Evolutionary conservation across 2,329 filamentous ascomycete species (phyloP).

Genomic region (Trichocomaceae sp.): DNA sequence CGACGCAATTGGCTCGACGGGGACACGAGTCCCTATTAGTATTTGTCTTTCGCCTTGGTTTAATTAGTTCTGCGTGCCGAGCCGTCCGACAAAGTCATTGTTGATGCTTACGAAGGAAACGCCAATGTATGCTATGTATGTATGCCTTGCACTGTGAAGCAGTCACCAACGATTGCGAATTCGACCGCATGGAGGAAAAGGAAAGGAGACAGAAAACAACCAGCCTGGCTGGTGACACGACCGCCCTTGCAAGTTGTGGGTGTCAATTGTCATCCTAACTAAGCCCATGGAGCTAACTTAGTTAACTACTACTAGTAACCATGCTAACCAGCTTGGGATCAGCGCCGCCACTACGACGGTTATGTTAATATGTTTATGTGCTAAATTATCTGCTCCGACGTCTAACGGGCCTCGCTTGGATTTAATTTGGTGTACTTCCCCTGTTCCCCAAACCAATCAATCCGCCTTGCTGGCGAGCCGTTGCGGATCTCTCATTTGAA

Average conservation of each 20-base stretch:
- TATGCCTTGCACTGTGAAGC: background rate
- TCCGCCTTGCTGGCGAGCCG: background rate
- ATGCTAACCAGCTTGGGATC: background rate
- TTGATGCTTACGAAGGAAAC: background rate
- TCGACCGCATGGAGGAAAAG: background rate
- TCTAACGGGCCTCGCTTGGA: constrained; percentile 1
- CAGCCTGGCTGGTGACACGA: background rate
- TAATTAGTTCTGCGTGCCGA: background rate
- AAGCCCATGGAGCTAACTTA: background rate
- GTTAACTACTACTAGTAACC: no score
- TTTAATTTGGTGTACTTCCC: background rate
- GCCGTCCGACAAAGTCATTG: background rate
- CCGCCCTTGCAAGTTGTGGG: background rate
- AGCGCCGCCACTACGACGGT: constrained; percentile 5
- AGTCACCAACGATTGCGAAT: background rate
- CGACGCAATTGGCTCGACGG: background rate
- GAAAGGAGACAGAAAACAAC: background rate
- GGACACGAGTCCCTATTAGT: background rate
- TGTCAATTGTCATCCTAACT: constrained; percentile 2
- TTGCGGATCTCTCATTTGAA: constrained; percentile 3
- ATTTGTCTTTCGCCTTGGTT: background rate
- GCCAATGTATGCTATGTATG: no score
- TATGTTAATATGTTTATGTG: background rate
- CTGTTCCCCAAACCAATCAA: constrained; percentile 1
- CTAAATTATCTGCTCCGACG: background rate